These are phyloP conservation scores for Alternaria sp. DNA, from an alignment of 2,329 filamentous ascomycete species.

Conservation along the genomic window DNA sequence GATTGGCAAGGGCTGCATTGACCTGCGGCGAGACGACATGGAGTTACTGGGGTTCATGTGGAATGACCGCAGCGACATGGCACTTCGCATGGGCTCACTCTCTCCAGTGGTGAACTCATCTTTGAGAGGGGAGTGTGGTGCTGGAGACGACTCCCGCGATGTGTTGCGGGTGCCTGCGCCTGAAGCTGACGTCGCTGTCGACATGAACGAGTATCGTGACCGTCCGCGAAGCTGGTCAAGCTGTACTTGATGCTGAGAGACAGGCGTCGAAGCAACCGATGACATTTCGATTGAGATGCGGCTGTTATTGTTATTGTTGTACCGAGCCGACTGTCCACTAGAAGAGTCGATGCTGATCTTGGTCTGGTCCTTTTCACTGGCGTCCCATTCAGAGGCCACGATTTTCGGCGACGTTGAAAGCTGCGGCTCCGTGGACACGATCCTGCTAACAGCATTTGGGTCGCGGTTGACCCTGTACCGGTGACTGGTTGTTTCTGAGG, in stretches of 20 bases:
- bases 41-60: constrained; percentile 45
- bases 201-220: constrained; percentile 48
- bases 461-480: constrained; percentile 48
- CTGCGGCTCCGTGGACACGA: constrained; percentile 44
- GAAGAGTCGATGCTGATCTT: constrained; percentile 39
- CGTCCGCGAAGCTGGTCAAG: constrained; percentile 47
- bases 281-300: constrained; percentile 45
- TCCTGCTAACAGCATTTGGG: constrained; percentile 37
- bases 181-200: constrained; percentile 44
- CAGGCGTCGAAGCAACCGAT: constrained; percentile 42
- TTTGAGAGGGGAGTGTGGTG: constrained; percentile 41
- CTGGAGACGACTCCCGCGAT: constrained; percentile 46
- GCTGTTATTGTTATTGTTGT: constrained; percentile 31
- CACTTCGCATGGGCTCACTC: constrained; percentile 39
- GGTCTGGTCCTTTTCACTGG: constrained; percentile 31
- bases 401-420: constrained; percentile 38
- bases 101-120: constrained; percentile 33
- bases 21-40: constrained; percentile 42
- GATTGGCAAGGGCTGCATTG: constrained; percentile 47
- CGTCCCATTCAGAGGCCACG: constrained; percentile 42
- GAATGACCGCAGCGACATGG: constrained; percentile 47
- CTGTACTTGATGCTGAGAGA: constrained; percentile 45
- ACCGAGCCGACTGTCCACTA: constrained; percentile 36
- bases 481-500: constrained; percentile 42
- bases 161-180: constrained; percentile 41